Percentiles rank a stretch among this genome's conserved stretches.
These are phyloP conservation scores for Solanum chilense DNA, from an alignment of 257 asterid species.

Conservation along the genomic window DNA sequence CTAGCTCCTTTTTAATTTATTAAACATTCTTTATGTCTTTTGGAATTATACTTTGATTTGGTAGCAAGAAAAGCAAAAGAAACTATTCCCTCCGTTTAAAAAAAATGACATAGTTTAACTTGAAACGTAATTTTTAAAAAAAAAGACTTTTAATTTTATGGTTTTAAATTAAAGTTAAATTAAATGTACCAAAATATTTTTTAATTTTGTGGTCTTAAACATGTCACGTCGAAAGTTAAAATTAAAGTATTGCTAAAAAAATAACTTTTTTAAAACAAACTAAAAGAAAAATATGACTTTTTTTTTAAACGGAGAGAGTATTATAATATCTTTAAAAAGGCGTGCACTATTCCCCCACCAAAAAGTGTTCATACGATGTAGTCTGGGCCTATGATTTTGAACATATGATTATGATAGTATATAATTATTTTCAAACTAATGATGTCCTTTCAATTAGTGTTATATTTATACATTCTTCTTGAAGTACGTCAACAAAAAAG, in stretches of 20 bases:
- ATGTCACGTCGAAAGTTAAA: too few relatives aligned
- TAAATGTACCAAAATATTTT: rapidly evolving
- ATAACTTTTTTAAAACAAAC: too few relatives aligned
- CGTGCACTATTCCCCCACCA: neutral
- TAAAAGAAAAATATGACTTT: too few relatives aligned
- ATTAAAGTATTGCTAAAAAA: too few relatives aligned
- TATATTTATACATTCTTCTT: neutral
- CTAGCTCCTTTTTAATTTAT: neutral
- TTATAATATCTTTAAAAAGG: neutral
- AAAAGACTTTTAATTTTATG: too few relatives aligned
- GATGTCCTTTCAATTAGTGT: neutral
- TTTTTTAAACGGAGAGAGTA: too few relatives aligned
- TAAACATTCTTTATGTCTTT: neutral
- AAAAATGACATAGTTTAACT: too few relatives aligned
- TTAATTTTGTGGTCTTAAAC: too few relatives aligned
- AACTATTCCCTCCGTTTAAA: neutral
- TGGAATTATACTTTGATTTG: neutral
- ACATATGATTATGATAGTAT: neutral
- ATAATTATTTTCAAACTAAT: neutral
- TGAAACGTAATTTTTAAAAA: too few relatives aligned
- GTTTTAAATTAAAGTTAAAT: too few relatives aligned
- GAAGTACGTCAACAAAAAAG: neutral
- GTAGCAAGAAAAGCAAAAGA: neutral
- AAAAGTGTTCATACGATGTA: neutral
- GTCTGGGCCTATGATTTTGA: neutral